These are phyloP conservation scores for Tuber melanosporum DNA, from an alignment of 495 filamentous ascomycete genomes.

Conservation along the genomic window DNA sequence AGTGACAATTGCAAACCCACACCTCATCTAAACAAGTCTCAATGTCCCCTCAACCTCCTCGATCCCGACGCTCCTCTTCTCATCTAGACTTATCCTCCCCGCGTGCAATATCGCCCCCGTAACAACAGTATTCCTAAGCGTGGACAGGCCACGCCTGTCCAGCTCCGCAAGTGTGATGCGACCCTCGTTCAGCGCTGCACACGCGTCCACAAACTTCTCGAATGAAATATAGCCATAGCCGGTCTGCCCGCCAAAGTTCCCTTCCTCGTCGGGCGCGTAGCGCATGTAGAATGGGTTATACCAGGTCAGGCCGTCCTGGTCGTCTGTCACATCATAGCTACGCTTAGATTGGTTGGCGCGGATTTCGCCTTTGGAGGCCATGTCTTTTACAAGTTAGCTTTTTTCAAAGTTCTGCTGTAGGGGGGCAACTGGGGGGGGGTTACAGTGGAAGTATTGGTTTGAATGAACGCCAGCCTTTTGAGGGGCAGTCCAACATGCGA, in stretches of 20 bases:
- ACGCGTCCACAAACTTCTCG: slow-evolving; percentile 92
- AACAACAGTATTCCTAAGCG: slow-evolving; percentile 78
- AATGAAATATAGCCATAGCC: slow-evolving; percentile 92
- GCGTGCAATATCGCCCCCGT: slow-evolving; percentile 88
- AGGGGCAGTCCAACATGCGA: slow-evolving; percentile 89
- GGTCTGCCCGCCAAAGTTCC: slow-evolving; percentile 83
- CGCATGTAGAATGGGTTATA: slow-evolving; percentile 96
- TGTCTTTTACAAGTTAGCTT: slow-evolving; percentile 47
- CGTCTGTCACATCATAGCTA: slow-evolving; percentile 87
- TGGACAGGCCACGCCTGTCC: slow-evolving; percentile 74
- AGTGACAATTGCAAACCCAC: neutral
- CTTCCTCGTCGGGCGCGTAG: slow-evolving; percentile 90
- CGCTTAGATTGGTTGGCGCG: slow-evolving; percentile 88
- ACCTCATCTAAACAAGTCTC: slow-evolving; percentile 56
- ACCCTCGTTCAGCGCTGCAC: slow-evolving; percentile 67
- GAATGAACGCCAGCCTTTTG: slow-evolving; percentile 86
- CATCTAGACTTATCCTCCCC: slow-evolving; percentile 72
- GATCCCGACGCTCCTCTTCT: slow-evolving; percentile 70
- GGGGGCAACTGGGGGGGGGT: slow-evolving; percentile 11
- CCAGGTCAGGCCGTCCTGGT: slow-evolving; percentile 66
- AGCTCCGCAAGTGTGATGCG: slow-evolving; percentile 63
- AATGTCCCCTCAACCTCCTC: slow-evolving; percentile 56
- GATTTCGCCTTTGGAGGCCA: slow-evolving; percentile 76
- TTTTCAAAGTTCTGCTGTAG: too few species aligned
- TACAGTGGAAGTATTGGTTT: slow-evolving; percentile 91